Conservation (phyloP, 495 filamentous ascomycete genomes). For the Talaromyces ruber region DNA sequence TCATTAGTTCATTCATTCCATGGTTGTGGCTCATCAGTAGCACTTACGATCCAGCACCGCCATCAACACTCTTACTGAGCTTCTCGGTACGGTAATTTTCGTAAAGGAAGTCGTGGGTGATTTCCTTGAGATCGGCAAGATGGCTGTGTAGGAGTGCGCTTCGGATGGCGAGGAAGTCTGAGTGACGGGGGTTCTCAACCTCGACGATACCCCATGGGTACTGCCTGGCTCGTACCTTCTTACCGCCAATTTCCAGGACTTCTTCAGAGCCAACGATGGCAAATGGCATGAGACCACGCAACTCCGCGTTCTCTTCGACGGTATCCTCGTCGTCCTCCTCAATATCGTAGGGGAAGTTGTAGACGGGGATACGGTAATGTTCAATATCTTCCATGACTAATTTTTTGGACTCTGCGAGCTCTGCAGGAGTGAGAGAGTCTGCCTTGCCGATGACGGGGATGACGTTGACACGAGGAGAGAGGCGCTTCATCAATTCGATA, state of each 20-base stretch:
- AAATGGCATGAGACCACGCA: constrained; percentile 95
- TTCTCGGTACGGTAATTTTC: constrained; percentile 99
- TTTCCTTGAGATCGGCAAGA: constrained; percentile 96
- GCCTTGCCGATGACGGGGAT: constrained; percentile 98
- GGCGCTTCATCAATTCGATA: constrained; percentile 98
- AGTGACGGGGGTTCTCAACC: constrained; percentile 98
- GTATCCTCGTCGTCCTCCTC: constrained; percentile 99
- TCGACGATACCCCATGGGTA: constrained; percentile 99
- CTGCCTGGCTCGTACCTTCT: constrained; percentile 86
- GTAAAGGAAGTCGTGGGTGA: constrained; percentile 98
- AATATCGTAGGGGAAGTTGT: constrained; percentile 99
- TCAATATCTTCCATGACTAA: constrained; percentile 99
- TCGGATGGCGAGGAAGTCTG: constrained; percentile 94
- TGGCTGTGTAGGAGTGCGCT: constrained; percentile 95
- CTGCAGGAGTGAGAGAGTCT: constrained; percentile 90
- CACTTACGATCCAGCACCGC: constrained; percentile 77
- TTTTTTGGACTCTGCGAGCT: constrained; percentile 98
- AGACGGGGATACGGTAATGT: constrained; percentile 98
- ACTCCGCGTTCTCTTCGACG: constrained; percentile 96
- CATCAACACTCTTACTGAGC: constrained; percentile 97
- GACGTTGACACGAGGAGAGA: constrained; percentile 96
- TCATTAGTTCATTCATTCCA: constrained; percentile 14
- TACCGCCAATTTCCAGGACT: constrained; percentile 83
- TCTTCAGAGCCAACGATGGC: constrained; percentile 98
- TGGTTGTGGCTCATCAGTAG: background rate